Percentiles rank a stretch among this genome's conserved stretches.
Conservation (phyloP, 306 rosid species). For the Mucuna pruriens region DNA sequence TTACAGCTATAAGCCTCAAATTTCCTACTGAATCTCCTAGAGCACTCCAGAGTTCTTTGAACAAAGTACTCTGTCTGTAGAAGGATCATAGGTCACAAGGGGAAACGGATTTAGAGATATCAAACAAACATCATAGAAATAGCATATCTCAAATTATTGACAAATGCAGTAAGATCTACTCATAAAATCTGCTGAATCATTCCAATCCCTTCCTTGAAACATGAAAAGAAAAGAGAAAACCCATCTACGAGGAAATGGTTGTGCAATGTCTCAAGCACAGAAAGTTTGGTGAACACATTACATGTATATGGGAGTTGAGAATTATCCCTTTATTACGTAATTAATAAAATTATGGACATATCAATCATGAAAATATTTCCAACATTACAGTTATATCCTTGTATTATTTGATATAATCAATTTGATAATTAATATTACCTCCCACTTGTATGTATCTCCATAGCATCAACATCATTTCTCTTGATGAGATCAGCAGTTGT, state of each 20-base stretch:
- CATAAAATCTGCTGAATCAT: background rate
- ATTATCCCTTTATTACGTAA: background rate
- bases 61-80: constrained; percentile 60
- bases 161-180: constrained; percentile 21
- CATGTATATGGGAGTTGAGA: constrained; percentile 21
- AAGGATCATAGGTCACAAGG: constrained; percentile 27
- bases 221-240: background rate
- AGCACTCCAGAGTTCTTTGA: constrained; percentile 75
- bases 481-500: constrained; percentile 67
- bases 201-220: background rate
- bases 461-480: constrained; percentile 74
- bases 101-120: constrained; percentile 19
- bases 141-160: constrained; percentile 1
- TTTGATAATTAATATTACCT: constrained; percentile 56
- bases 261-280: background rate
- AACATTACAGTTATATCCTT: background rate
- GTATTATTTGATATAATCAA: background rate
- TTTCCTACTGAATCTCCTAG: constrained; percentile 65
- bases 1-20: constrained; percentile 73
- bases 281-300: constrained; percentile 4
- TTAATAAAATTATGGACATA: background rate
- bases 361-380: constrained; percentile 22
- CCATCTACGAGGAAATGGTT: background rate
- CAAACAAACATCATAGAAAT: constrained; percentile 11
- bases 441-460: constrained; percentile 91